A percentile compares a stretch with the other conserved stretches of the same genome.
These are phyloP conservation scores for Sporothrix brasiliensis DNA, from an alignment of 2,329 filamentous ascomycete species.

Conservation along the genomic window DNA sequence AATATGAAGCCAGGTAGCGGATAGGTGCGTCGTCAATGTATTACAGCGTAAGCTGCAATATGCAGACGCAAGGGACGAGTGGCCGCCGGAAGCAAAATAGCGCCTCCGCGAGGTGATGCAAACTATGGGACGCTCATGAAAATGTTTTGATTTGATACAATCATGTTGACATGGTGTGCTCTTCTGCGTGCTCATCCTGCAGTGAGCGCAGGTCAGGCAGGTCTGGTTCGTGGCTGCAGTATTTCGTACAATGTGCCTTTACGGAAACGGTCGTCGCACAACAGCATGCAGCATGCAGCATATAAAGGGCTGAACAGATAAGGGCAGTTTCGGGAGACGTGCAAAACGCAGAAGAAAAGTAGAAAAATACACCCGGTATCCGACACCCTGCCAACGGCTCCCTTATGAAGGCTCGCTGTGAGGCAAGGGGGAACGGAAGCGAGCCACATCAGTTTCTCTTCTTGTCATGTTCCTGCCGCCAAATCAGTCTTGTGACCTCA, in stretches of 20 bases:
- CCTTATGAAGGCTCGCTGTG: neutral
- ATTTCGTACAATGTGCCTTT: no score
- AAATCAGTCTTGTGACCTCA: slow-evolving; percentile 11
- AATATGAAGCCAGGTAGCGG: neutral
- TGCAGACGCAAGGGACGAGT: slow-evolving; percentile 20
- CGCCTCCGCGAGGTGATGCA: neutral
- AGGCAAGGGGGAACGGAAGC: neutral
- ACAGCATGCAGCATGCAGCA: slow-evolving; percentile 11
- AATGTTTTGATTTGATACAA: neutral
- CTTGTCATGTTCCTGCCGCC: neutral
- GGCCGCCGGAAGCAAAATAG: neutral
- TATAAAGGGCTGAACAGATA: slow-evolving; percentile 6
- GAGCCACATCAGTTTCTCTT: neutral
- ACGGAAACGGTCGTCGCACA: neutral
- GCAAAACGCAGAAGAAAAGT: slow-evolving; percentile 5
- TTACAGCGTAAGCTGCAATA: neutral
- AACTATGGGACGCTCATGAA: neutral
- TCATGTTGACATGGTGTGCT: neutral
- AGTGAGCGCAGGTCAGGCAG: neutral
- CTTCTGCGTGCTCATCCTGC: neutral
- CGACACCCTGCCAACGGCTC: slow-evolving; percentile 7
- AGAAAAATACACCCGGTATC: slow-evolving; percentile 1
- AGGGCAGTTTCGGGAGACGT: slow-evolving; percentile 1
- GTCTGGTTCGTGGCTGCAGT: no score
- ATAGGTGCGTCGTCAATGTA: neutral